Evolutionary conservation across 371 early-diverging fungal species (phyloP), one percentile per base, ranked within the genome.

Genomic region (Syncephalastrum racemosum): DNA sequence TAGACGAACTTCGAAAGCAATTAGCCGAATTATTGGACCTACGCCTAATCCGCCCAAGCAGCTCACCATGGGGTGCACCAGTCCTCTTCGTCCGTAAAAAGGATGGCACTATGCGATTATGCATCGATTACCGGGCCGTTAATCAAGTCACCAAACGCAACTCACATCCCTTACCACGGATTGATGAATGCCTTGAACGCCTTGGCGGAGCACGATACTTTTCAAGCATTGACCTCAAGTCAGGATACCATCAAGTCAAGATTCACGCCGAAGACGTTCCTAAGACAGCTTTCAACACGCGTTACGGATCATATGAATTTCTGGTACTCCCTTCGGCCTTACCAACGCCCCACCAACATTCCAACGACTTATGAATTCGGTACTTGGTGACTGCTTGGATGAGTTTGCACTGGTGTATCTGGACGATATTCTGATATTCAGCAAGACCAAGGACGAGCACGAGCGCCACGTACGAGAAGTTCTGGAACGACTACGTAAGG

Each of bases 331-430:
- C 81, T 81, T 87, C 47, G 80, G 82, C 8, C 2, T 82, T 5
- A 72, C 68, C 50, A n/a, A n/a, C n/a, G n/a, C n/a, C n/a, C n/a
- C n/a, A n/a, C n/a, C n/a, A n/a, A n/a, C n/a, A n/a, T n/a, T 12
- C 83, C 0, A n/a, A n/a, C 71, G 70, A 62, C 61, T 0, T 85
- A 78, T 81, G 2, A 67, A 84, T 63, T 77, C 84, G 53, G 83
- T 60, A 24, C 46, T 58, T 13, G 8, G 19, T 53, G 19, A 8
- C 2, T 53, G 20, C 10, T 18, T 64, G 2, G 50, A 59, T 10
- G 50, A 52, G 7, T 73, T 57, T n/a, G 65, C 73, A 0, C 20
- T 49, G 14, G 23, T 49, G 8, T 49, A 22, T 22, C 20, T 49
- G 50, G 24, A 49, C 23, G 20, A 23, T 27, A 49, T 49, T 25